A percentile compares a stretch with the other conserved stretches of the same genome.
Conservation (phyloP, 306 rosid species). For the Fragaria vesca region DNA sequence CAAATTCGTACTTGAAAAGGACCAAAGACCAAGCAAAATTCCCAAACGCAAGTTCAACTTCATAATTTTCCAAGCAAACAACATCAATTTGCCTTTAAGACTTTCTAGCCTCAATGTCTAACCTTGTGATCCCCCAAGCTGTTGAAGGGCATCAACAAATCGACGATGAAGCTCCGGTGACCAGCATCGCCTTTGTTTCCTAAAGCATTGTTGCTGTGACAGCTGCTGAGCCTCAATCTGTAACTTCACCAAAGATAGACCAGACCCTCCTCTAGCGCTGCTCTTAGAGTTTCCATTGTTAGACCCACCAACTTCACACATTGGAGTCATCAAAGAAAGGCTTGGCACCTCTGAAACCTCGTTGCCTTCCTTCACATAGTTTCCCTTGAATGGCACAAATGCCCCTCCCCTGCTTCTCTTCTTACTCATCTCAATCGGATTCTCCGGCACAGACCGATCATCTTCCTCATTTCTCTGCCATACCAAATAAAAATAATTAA, state of each 20-base stretch:
- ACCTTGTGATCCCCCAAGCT: constrained; percentile 92
- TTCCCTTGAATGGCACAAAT: constrained; percentile 40
- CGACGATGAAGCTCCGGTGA: constrained; percentile 80
- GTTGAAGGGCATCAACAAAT: constrained; percentile 69
- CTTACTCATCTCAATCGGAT: constrained; percentile 27
- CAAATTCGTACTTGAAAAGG: not conserved
- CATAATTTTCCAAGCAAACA: not conserved
- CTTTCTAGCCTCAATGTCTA: constrained; percentile 5
- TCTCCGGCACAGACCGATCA: constrained; percentile 46
- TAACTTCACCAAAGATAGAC: constrained; percentile 42
- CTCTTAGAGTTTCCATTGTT: constrained; percentile 25
- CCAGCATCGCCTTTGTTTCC: constrained; percentile 93
- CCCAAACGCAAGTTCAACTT: not conserved
- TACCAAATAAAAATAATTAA: not conserved
- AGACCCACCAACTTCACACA: constrained; percentile 41
- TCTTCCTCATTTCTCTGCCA: constrained; percentile 51
- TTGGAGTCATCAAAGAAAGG: constrained; percentile 55
- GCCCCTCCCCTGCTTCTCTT: constrained; percentile 40
- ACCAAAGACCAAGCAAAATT: constrained; percentile 5
- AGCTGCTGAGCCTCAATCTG: constrained; percentile 35
- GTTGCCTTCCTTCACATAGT: constrained; percentile 34
- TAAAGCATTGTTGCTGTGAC: constrained; percentile 39
- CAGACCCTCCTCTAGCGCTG: constrained; percentile 40
- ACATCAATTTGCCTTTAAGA: not conserved
- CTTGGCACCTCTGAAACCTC: constrained; percentile 48